Base-by-base conservation (phyloP, 2,329 filamentous ascomycete genomes). In the Fusarium papillatum region DNA sequence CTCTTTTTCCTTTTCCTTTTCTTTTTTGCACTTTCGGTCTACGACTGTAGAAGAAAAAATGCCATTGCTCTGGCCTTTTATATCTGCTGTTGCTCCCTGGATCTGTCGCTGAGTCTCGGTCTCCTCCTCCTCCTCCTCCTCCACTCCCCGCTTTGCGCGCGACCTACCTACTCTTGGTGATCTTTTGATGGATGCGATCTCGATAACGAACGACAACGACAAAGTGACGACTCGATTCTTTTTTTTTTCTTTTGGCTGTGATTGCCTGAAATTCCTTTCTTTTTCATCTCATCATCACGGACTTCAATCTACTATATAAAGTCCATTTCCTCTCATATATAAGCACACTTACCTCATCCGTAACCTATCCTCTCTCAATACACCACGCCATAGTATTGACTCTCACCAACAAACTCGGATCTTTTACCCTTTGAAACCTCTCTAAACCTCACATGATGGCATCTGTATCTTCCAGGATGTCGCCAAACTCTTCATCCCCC, bases 381-480 rank as follows among this genome's bases (percentile, higher is more conserved):
- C 55, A 66, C 31, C 62, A 66, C 48, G 29, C 29, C 19, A 43
- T 16, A n/a, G 24, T 36, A 62, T 68, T 46, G 34, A 24, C 64
- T 67, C 62, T 62, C 59, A 29, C 19, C 38, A 29, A 59, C 6
- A 17, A 70, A 38, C 63, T 13, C 19, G 24, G 36, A n/a, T 13
- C 17, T 19, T 19, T 41, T 26, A 41, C 24, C 38, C n/a, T 2
- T 61, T 36, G 16, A n/a, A 26, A 39, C 8, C 26, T 34, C 31
- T 4, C 39, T 31, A n/a, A 46, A 9, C 41, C 26, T 39, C 29
- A n/a, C 60, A 57, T 38, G 38, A 81, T 86, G 84, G 81, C 85
- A 38, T 87, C 85, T 11, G 81, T 86, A 13, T 81, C 83, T 17
- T 86, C 85, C 11, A 81, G 82, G 24, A 77, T 81, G 2, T 86